Percentiles rank a stretch among this genome's conserved stretches.
Evolutionary conservation across 2,329 filamentous ascomycete genomes (phyloP).

Genomic region (Elsinoe batatas): DNA sequence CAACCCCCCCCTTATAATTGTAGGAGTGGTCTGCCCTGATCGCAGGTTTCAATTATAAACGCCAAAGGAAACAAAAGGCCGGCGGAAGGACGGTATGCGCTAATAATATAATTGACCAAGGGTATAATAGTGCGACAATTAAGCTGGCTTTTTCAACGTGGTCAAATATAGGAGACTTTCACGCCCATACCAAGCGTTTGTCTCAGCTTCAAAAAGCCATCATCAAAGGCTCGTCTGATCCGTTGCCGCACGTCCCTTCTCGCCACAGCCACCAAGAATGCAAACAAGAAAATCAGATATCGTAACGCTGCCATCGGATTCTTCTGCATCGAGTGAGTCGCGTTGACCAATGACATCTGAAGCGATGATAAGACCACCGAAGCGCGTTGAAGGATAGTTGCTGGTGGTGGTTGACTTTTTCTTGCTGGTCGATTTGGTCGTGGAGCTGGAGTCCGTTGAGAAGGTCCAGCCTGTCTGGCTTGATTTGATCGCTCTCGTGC

Average conservation of each 20-base stretch:
- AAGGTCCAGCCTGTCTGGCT: background rate
- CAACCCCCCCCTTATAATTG: background rate
- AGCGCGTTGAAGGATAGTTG: conserved; percentile 33
- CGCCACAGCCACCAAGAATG: conserved; percentile 66
- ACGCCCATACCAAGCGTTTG: conserved; percentile 90
- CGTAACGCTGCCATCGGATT: conserved; percentile 48
- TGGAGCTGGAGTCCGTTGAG: conserved; percentile 6
- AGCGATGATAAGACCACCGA: conserved; percentile 37
- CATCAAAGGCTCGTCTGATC: conserved; percentile 56
- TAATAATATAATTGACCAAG: background rate
- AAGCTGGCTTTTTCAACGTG: background rate
- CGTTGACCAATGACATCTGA: conserved; percentile 41
- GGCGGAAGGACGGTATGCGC: background rate
- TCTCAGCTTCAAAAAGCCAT: conserved; percentile 70
- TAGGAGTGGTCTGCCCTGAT: background rate
- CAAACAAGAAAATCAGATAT: conserved; percentile 68
- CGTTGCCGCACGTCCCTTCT: conserved; percentile 65
- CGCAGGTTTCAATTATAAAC: background rate
- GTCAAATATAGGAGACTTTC: conserved; percentile 88
- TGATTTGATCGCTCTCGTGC: background rate
- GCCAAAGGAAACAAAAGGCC: background rate
- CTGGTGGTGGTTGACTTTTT: conserved; percentile 31
- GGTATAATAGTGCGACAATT: background rate
- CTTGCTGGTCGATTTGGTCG: conserved; percentile 11
- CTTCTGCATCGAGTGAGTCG: conserved; percentile 42